Percentiles rank a stretch among this genome's conserved stretches.
phyloP scores from a whole-genome alignment of 1,284 basidiomycete species.

The Rhodotorula sp. region DNA sequence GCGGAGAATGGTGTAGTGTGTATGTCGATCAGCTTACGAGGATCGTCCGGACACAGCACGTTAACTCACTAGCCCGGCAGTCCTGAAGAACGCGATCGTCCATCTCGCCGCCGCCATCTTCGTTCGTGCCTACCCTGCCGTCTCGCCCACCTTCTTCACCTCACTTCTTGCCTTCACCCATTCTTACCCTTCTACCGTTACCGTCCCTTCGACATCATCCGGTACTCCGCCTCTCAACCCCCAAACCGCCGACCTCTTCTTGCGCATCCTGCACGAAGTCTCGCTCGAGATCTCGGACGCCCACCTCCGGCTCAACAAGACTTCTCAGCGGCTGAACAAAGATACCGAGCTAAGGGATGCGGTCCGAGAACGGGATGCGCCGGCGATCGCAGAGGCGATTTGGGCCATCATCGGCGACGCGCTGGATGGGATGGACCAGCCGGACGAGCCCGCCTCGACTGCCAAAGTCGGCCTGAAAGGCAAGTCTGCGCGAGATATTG shows the following conservation, averaged over 20 bases:
- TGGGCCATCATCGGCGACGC: slow-evolving; percentile 77
- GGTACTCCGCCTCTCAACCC: slow-evolving; percentile 62
- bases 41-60: slow-evolving; percentile 8
- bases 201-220: slow-evolving; percentile 37
- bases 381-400: slow-evolving; percentile 80
- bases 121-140: slow-evolving; percentile 79
- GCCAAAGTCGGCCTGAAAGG: slow-evolving; percentile 43
- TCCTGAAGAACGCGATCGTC: slow-evolving; percentile 93
- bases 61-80: slow-evolving; percentile 46
- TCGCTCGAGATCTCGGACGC: slow-evolving; percentile 90
- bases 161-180: slow-evolving; percentile 73
- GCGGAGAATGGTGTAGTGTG: slow-evolving; percentile 69
- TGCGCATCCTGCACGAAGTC: slow-evolving; percentile 84
- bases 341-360: slow-evolving; percentile 82
- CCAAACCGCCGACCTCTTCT: slow-evolving; percentile 77
- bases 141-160: slow-evolving; percentile 77
- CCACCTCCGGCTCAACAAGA: slow-evolving; percentile 69
- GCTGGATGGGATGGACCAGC: slow-evolving; percentile 54
- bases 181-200: slow-evolving; percentile 54
- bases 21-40: neutral
- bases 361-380: slow-evolving; percentile 82
- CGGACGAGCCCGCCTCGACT: slow-evolving; percentile 42
- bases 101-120: slow-evolving; percentile 96
- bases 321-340: slow-evolving; percentile 65
- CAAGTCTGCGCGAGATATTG: slow-evolving; percentile 69